Evolutionary conservation across 495 filamentous ascomycete species (phyloP), one percentile per base, ranked within the genome.

Genomic region (Haplographium delicatum): DNA sequence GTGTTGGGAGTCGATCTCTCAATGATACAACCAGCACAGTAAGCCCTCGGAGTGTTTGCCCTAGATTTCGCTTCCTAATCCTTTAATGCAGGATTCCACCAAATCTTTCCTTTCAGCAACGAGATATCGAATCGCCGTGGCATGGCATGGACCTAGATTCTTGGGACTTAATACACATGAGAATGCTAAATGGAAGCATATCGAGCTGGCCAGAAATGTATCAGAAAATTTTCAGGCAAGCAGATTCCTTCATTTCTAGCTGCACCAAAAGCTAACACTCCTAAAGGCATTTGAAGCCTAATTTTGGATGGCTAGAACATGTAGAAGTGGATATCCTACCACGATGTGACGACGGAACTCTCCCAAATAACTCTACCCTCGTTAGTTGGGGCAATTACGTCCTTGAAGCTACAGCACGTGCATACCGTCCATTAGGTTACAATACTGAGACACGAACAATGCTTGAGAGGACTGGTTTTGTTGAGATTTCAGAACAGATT

Each of bases 301-400:
- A 85, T 4, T 69, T 64, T 48, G 90, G 88, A 9, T 82, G 78
- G 66, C 72, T 96, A 39, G 91, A 97, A 66, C 90, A 96, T 47
- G 81, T 95, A n/a, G 91, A 97, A 62, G 86, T 97, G 26, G 89
- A 97, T 63, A 81, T 86, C 41, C 69, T 76, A 20, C 88, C 88
- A n/a, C 84, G 81, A 22, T 86, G 81, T 51, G 86, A 91, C 48
- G 84, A 89, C 57, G 75, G 78, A n/a, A 78, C 61, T 63, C 50
- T 81, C 60, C 65, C 78, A 33, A 51, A 60, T 47, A 68, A 72
- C 39, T 78, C 67, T 46, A 66, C 63, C 26, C 69, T 81, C 45
- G 66, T 57, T 53, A 67, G 77, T 53, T 96, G 90, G 91, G 85
- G 85, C 51, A 66, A 77, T 9, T 79, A 78, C 52, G 58, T 96